A percentile compares a stretch with the other conserved stretches of the same genome.
Conservation (phyloP, 257 asterid genomes). For the Lycium ferocissimum region DNA sequence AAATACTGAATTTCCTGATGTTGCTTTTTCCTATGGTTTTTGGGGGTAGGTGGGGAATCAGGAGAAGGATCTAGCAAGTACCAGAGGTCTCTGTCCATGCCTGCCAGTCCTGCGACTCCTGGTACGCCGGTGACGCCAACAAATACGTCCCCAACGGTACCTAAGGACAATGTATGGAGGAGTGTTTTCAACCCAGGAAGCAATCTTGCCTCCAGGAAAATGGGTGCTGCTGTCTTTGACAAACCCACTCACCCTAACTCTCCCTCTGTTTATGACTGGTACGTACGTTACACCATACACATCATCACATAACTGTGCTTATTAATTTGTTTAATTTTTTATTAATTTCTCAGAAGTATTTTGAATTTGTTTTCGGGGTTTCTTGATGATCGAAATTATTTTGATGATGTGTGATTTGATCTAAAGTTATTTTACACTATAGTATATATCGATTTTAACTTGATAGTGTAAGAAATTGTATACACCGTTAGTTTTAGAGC, state of each 20-base stretch:
- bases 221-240: slow-evolving; percentile 82
- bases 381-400: background rate
- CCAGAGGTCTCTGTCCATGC: slow-evolving; percentile 69
- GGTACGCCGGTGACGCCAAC: slow-evolving; percentile 72
- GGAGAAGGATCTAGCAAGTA: slow-evolving; percentile 55
- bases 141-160: slow-evolving; percentile 59
- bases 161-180: slow-evolving; percentile 88
- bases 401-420: background rate
- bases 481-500: background rate
- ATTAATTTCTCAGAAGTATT: too few relatives aligned
- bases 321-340: too few relatives aligned
- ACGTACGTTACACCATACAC: slow-evolving; percentile 41
- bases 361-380: too few relatives aligned
- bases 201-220: slow-evolving; percentile 68
- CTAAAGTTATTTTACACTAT: background rate
- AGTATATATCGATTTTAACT: too few relatives aligned
- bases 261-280: slow-evolving; percentile 98
- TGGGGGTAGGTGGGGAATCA: slow-evolving; percentile 41
- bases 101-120: slow-evolving; percentile 56
- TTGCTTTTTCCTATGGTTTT: background rate
- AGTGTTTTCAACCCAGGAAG: slow-evolving; percentile 98
- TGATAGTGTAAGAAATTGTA: too few relatives aligned
- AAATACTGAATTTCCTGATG: background rate
- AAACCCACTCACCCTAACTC: slow-evolving; percentile 79
- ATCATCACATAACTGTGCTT: background rate